A percentile compares a stretch with the other conserved stretches of the same genome.
Conservation (phyloP, 768 basidiomycete species). For the Termitomyces sp. region DNA sequence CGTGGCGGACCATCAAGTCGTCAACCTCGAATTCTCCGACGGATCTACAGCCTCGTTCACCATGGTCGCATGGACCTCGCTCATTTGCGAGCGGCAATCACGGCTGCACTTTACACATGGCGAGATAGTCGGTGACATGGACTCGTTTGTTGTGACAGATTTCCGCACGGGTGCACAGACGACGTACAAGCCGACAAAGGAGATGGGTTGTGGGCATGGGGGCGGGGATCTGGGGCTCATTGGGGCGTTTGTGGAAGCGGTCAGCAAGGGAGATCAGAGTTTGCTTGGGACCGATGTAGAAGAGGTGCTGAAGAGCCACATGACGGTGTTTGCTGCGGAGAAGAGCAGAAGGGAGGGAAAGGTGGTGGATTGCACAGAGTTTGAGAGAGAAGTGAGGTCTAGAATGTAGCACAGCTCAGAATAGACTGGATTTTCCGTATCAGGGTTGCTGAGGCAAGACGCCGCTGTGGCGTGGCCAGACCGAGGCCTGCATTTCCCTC, state of each 20-base stretch:
- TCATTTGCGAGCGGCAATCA: slow-evolving; percentile 79
- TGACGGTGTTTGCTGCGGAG: slow-evolving; percentile 89
- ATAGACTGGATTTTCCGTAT: background rate
- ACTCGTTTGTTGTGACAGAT: slow-evolving; percentile 68
- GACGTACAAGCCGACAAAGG: slow-evolving; percentile 42
- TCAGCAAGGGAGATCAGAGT: slow-evolving; percentile 58
- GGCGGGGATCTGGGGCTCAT: slow-evolving; percentile 81
- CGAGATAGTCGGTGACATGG: slow-evolving; percentile 88
- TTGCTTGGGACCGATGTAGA: slow-evolving; percentile 61
- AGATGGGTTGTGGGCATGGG: slow-evolving; percentile 70
- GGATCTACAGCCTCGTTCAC: slow-evolving; percentile 84
- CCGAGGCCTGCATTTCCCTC: background rate
- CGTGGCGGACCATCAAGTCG: slow-evolving; percentile 89
- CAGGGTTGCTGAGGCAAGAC: background rate
- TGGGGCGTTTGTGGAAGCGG: slow-evolving; percentile 73
- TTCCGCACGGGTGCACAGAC: slow-evolving; percentile 56
- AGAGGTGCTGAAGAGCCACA: slow-evolving; percentile 73
- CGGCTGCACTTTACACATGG: slow-evolving; percentile 84
- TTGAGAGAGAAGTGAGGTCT: slow-evolving; percentile 50
- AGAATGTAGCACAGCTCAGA: slow-evolving; percentile 1
- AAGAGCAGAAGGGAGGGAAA: slow-evolving; percentile 63
- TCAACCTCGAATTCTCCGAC: slow-evolving; percentile 82
- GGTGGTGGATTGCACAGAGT: slow-evolving; percentile 67
- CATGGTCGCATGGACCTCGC: slow-evolving; percentile 82
- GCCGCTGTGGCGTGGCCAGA: background rate